Base-by-base conservation (phyloP, 805 yeast species). In the Metschnikowia henanensis region DNA sequence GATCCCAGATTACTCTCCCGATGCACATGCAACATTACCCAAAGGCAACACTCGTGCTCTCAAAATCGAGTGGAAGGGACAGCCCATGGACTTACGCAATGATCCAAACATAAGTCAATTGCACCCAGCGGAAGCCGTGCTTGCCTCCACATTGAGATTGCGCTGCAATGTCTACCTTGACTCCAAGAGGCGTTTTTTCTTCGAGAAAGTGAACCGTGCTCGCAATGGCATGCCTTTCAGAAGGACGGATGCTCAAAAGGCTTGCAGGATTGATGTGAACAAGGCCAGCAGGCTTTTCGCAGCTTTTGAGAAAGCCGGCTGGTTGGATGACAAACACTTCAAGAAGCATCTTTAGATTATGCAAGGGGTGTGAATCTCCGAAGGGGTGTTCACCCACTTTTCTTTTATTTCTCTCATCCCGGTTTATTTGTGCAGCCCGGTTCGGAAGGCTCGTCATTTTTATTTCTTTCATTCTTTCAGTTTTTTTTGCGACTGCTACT, bases 241-340 rank as follows among this genome's bases (percentile, higher is more conserved):
- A 68, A 83, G 97, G 68, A 94, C 98, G 0, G 99, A 92, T 66
- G 96, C 97, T 6, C 98, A 92, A 67, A 94, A 94, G 72, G 97
- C 97, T 5, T 92, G 98, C 64, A 80, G 95, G 51, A 91, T 94
- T 53, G 98, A 94, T 65, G 98, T 92, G 35, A 94, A 94, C 66
- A 94, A 94, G 65, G 97, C 97, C 2, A 84, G 95, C 37, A 78
- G 97, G 53, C 72, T 92, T 43, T 92, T 80, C 69, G 95, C 92
- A 21, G 89, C 97, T 18, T 94, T 81, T 60, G 96, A 92, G 63
- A 81, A 80, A 62, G 92, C 87, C 35, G 97, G 97, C 32, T 88
- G 97, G 92, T 80, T 92, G 52, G 77, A 87, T 12, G 96, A 92
- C 63, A 66, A 72, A 17, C 79, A 82, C 65, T 89, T 89, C 43